Conservation (phyloP, 371 early-diverging fungal species). For the Mortierella sp. region DNA sequence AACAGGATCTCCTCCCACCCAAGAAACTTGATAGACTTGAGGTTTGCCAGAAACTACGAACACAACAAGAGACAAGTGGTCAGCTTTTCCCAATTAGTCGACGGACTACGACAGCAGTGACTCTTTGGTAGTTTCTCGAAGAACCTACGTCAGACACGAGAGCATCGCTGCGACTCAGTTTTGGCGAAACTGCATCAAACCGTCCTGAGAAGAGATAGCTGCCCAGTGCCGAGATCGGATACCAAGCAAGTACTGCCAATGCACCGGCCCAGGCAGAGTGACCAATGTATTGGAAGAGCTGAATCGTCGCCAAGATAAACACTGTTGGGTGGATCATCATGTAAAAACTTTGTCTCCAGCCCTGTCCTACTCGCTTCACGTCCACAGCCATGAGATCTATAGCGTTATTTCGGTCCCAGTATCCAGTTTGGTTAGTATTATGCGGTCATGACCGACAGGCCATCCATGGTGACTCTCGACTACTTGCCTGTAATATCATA, state of each 20-base stretch:
- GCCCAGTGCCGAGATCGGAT: slow-evolving; percentile 49
- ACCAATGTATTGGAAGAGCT: slow-evolving; percentile 41
- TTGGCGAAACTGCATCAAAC: slow-evolving; percentile 33
- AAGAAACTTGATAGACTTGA: slow-evolving; percentile 49
- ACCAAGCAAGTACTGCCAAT: slow-evolving; percentile 42
- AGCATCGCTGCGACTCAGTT: slow-evolving; percentile 39
- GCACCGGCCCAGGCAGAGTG: slow-evolving; percentile 41
- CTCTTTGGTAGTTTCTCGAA: background rate
- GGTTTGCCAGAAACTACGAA: slow-evolving; percentile 38
- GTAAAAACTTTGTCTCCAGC: slow-evolving; percentile 44
- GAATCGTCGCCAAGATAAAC: slow-evolving; percentile 39
- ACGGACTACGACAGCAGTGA: no score
- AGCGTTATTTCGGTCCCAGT: no score
- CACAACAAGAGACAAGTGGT: background rate
- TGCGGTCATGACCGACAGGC: background rate
- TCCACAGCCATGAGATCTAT: slow-evolving; percentile 43
- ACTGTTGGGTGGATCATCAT: slow-evolving; percentile 39
- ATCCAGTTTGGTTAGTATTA: background rate
- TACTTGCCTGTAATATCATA: slow-evolving; percentile 45
- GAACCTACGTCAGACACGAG: slow-evolving; percentile 43
- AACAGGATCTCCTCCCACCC: slow-evolving; percentile 48
- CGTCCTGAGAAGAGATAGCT: slow-evolving; percentile 52
- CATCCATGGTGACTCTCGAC: no score
- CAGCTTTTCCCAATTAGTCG: no score
- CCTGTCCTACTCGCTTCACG: slow-evolving; percentile 48